Base-by-base conservation (phyloP, 1,284 basidiomycete species). In the Moesziomyces parantarcticus region DNA sequence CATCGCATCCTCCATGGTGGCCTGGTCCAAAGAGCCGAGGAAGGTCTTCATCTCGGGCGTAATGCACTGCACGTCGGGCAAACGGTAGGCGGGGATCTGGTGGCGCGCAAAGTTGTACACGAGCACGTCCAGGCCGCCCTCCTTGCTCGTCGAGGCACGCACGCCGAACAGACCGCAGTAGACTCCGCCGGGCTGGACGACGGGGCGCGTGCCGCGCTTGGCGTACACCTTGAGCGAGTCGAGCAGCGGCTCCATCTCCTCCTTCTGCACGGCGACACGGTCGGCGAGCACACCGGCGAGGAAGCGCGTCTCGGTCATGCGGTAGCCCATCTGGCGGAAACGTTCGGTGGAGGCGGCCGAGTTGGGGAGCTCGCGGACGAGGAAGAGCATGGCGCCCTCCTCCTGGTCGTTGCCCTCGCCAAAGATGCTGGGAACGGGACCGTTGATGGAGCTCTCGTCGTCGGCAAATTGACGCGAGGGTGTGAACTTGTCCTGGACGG, bases 91-190 rank as follows among this genome's bases (percentile, higher is more conserved):
- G 3, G 87, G 87, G 64, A 87, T 86, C 77, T 87, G 86, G 67
- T 87, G 87, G 23, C 86, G 84, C 29, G 87, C 86, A 80, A 87
- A 87, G 77, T 86, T 85, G 84, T 87, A 87, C 14, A 87, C 86
- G 5, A 87, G 78, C 20, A 86, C 85, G 57, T 87, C 86, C 25
- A 74, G 61, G 26, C 71, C 71, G 20, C 71, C 71, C n/a, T 69
- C 66, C 56, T 69, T 75, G 56, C 60, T 66, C n/a, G 80, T 83
- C 8, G 84, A 84, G 1, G 86, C 85, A 23, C 86, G 81, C 8
- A 86, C 85, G 59, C 86, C 87, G 66, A 87, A 87, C 21, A 87
- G 80, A 41, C 86, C 86, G 21, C 86, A 84, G 71, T 87, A 87
- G 20, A 86, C 85, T 29, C 86, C 86, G 11, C 84, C 84, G 21